Base-by-base conservation (phyloP, 225 moss, liverwort and hornwort species). In the Sphagnum tenellum region DNA sequence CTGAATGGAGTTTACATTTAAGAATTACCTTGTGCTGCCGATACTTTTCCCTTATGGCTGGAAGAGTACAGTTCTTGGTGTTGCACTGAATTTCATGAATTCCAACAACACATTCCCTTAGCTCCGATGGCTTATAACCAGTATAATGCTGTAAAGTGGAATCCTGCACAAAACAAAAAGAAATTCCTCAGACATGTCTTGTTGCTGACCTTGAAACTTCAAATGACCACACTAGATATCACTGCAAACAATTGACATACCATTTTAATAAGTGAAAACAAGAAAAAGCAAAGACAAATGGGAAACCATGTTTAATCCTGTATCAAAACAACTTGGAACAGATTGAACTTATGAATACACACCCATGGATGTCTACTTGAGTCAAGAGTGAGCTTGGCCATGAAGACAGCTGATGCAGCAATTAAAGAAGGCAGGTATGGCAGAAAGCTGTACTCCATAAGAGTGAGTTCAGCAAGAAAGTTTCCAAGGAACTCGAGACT, bases 41-140 rank as follows among this genome's bases (percentile, higher is more conserved):
- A 44, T 96, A 96, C 71, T 96, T 96, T 53, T 96, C 96, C 73
- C 96, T 81, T 56, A 96, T 82, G 0, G 92, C 96, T 5, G 96
- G 96, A 72, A 96, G 88, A 2, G 81, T 66, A 64, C 92, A 89
- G 60, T 70, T 79, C 49, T 74, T 89, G 0, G 88, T 75, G 66
- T 92, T 96, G 13, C 79, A 68, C 79, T 96, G 96, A 48, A 96
- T 65, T 29, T 92, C 89, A 70, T 92, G 85, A 59, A 96, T 88
- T 7, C 79, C 83, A 71, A 68, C 88, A 50, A 90, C 95, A 12
- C 95, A 96, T 0, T 75, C 75, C 66, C 80, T 82, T 0, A 96
- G 70, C 45, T 96, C 89, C 1, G 86, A 81, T 13, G 95, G 76
- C 62, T 76, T 72, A 52, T 96, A 96, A 12, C 89, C 92, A 29